phyloP scores from a whole-genome alignment of 208 protist genomes.

The Leptomonas seymouri region DNA sequence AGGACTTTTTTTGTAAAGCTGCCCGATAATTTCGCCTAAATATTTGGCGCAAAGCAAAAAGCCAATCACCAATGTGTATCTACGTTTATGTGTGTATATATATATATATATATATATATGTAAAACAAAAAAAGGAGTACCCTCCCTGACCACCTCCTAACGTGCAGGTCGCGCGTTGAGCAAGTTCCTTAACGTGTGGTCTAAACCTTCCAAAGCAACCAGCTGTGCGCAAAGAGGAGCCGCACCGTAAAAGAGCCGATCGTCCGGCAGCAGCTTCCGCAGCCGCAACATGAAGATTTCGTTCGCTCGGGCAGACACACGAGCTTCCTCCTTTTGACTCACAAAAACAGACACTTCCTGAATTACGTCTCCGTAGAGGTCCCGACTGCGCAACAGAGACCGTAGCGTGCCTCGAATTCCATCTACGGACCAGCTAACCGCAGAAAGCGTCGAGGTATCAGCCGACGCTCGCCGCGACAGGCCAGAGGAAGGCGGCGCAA shows the following conservation, averaged over 20 bases:
- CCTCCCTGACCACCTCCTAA: background rate
- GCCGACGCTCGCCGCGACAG: background rate
- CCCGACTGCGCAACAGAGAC: constrained; percentile 37
- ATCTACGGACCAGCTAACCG: constrained; percentile 54
- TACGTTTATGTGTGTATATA: too few relatives aligned
- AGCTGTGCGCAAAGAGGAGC: constrained; percentile 77
- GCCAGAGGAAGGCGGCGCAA: background rate
- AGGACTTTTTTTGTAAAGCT: too few relatives aligned
- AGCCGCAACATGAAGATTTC: constrained; percentile 65
- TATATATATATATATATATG: too few relatives aligned
- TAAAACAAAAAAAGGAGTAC: too few relatives aligned
- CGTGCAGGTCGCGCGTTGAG: background rate
- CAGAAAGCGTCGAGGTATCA: constrained; percentile 15
- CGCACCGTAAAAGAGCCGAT: constrained; percentile 51
- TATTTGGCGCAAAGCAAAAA: too few relatives aligned
- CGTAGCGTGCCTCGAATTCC: constrained; percentile 52
- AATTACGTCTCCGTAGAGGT: constrained; percentile 57
- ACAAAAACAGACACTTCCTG: constrained; percentile 59
- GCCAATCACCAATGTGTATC: too few relatives aligned
- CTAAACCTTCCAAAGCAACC: constrained; percentile 58
- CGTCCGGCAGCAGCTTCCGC: constrained; percentile 45
- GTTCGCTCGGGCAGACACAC: constrained; percentile 53
- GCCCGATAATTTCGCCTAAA: too few relatives aligned
- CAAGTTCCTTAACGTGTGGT: constrained; percentile 17
- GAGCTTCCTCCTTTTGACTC: constrained; percentile 45